Evolutionary conservation across 352 stramenopile species (phyloP), one percentile per base, ranked within the genome.

Genomic region (Globisporangium ultimum): DNA sequence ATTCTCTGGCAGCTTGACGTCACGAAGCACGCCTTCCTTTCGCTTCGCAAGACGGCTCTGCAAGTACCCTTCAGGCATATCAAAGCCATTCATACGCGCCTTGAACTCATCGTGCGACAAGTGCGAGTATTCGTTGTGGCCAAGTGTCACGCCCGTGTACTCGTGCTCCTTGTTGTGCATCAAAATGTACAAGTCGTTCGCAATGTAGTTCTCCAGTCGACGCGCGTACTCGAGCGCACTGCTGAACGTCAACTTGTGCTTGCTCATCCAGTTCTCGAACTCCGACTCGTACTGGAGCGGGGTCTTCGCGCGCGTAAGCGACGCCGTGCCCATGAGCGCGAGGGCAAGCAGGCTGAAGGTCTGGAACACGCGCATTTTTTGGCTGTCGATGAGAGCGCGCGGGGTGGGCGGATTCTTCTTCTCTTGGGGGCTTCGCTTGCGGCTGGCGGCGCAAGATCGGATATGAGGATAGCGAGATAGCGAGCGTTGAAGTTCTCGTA

Each of bases 41-140:
- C 70, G 71, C 12, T 72, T 66, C 21, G 59, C 63, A 38, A 81
- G 63, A 55, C 83, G 89, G 56, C 84, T 49, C 55, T 91, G 72
- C 17, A 97, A 53, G 48, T 87, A 87, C 1, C 70, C 70, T 6
- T 78, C 58, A 0, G 78, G 72, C 60, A 88, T 58, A 12, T 53
- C 63, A 13, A 89, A 74, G 1, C 84, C 84, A 53, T 68, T 87
- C 61, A 84, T 80, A 50, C 78, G 68, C 43, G 71, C 47, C 42
- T 87, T 84, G 72, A 99, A 99, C 78, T 99, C 97, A 36, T 97
- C 89, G 53, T 89, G 84, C 17, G 92, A 96, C 78, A 99, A 73
- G 71, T 99, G 90, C 8, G 93, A 98, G 71, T 87, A 98, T 69
- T 87, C 64, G 72, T 98, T 98, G 72, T 98, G 88, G 21, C 78